These are phyloP conservation scores for Penicillium manginii DNA, from an alignment of 495 filamentous ascomycete species.

Conservation along the genomic window DNA sequence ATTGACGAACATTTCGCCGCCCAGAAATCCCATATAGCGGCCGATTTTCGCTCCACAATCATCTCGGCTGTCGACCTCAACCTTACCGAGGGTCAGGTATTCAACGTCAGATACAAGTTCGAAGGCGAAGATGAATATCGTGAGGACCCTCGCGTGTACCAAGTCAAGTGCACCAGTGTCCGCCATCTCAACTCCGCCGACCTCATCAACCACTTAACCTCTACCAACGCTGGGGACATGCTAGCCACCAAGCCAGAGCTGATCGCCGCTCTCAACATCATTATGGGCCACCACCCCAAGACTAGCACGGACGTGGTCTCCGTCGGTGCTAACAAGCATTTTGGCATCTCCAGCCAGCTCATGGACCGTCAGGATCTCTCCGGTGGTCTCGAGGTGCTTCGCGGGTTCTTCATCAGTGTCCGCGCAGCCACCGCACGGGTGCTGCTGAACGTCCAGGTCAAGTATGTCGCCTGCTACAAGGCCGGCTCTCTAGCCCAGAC, in stretches of 20 bases:
- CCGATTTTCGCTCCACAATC: constrained; percentile 61
- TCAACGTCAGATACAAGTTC: constrained; percentile 44
- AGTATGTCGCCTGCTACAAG: constrained; percentile 47
- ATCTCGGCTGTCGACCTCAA: constrained; percentile 44
- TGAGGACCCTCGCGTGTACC: constrained; percentile 46
- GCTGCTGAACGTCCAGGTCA: constrained; percentile 62
- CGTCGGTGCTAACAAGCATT: constrained; percentile 47
- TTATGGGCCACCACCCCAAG: constrained; percentile 47
- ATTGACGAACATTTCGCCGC: constrained; percentile 43
- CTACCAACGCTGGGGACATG: constrained; percentile 45
- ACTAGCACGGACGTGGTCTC: constrained; percentile 35
- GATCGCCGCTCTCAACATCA: constrained; percentile 59
- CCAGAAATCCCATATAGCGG: constrained; percentile 46
- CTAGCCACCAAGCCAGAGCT: constrained; percentile 42
- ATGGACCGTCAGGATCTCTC: constrained; percentile 39
- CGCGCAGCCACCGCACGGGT: constrained; percentile 66
- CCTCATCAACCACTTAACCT: constrained; percentile 57
- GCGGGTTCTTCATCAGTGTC: constrained; percentile 71
- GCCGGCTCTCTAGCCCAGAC: constrained; percentile 32
- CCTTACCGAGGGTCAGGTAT: constrained; percentile 20
- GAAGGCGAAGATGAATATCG: constrained; percentile 47
- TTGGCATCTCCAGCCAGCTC: constrained; percentile 25
- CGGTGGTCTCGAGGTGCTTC: constrained; percentile 53
- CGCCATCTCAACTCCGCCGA: constrained; percentile 51
- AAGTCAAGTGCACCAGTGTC: constrained; percentile 46